These are phyloP conservation scores for Trichoderma sp. DNA, from an alignment of 2,329 filamentous ascomycete species.

Conservation along the genomic window DNA sequence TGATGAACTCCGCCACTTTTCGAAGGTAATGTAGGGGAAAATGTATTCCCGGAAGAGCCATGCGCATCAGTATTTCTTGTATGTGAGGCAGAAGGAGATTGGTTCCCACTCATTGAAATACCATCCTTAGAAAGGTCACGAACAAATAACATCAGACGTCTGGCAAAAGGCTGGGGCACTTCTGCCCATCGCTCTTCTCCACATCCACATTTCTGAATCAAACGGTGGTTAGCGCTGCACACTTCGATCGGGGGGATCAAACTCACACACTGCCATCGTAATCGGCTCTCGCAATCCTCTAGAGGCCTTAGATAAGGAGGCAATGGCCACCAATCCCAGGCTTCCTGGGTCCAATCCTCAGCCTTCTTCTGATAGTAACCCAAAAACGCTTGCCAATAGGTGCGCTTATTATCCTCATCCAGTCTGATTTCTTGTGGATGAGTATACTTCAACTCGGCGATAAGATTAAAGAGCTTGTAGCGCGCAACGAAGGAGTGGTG, in stretches of 20 bases:
- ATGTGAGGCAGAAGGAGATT: background rate
- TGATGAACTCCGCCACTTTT: background rate
- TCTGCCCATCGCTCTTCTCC: background rate
- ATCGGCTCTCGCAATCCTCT: background rate
- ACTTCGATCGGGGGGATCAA: background rate
- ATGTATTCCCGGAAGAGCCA: background rate
- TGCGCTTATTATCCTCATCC: background rate
- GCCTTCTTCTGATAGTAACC: background rate
- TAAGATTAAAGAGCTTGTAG: background rate
- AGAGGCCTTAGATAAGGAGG: background rate
- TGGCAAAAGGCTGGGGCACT: background rate
- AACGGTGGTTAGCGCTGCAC: background rate
- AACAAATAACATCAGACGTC: accelerated
- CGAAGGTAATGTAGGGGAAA: background rate
- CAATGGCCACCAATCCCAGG: background rate
- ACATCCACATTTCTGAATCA: too few species aligned
- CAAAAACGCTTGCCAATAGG: background rate
- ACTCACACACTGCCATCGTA: background rate
- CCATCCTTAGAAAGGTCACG: background rate
- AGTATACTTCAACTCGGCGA: background rate
- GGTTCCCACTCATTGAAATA: background rate
- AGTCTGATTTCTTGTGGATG: background rate
- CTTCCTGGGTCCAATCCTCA: accelerated
- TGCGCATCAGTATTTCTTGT: background rate
- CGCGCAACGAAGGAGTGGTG: background rate